Conservation (phyloP, 1,284 basidiomycete species). For the Vanrija sp. region DNA sequence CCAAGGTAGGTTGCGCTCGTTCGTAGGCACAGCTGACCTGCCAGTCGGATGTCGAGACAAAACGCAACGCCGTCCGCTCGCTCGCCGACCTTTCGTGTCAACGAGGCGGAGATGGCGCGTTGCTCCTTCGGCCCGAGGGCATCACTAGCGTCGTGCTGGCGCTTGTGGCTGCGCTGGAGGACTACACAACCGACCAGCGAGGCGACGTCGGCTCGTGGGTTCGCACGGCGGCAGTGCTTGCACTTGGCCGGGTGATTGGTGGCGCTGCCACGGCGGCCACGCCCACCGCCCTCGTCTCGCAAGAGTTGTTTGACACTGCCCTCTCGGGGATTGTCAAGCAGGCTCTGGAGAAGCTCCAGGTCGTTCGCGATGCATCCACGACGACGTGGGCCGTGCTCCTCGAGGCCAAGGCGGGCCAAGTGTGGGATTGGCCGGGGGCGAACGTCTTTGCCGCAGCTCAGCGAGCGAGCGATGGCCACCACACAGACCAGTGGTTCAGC, state of each 20-base stretch:
- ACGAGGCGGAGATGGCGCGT: not conserved
- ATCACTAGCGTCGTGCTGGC: slow-evolving; percentile 25
- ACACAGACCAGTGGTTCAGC: slow-evolving; percentile 9
- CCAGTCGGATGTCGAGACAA: slow-evolving; percentile 44
- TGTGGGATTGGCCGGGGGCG: slow-evolving; percentile 11
- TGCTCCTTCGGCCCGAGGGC: slow-evolving; percentile 6
- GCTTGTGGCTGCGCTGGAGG: slow-evolving; percentile 63
- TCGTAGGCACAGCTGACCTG: not conserved
- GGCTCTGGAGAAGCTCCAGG: slow-evolving; percentile 84
- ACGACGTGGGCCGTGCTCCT: slow-evolving; percentile 51
- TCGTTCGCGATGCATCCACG: slow-evolving; percentile 76
- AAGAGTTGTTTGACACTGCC: slow-evolving; percentile 58
- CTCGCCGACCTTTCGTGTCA: slow-evolving; percentile 28
- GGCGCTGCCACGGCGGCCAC: slow-evolving; percentile 23
- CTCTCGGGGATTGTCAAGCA: slow-evolving; percentile 76
- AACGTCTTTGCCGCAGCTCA: not conserved
- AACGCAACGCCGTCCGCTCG: slow-evolving; percentile 35
- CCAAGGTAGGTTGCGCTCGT: slow-evolving; percentile 20
- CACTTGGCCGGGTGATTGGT: slow-evolving; percentile 21
- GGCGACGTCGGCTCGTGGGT: slow-evolving; percentile 98
- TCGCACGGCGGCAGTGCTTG: slow-evolving; percentile 66
- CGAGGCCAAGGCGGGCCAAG: not conserved
- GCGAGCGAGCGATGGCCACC: not conserved
- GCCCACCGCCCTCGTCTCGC: slow-evolving; percentile 51
- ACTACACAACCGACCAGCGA: slow-evolving; percentile 90